Conservation (phyloP, 768 basidiomycete species). For the Boletus subparvulus region DNA sequence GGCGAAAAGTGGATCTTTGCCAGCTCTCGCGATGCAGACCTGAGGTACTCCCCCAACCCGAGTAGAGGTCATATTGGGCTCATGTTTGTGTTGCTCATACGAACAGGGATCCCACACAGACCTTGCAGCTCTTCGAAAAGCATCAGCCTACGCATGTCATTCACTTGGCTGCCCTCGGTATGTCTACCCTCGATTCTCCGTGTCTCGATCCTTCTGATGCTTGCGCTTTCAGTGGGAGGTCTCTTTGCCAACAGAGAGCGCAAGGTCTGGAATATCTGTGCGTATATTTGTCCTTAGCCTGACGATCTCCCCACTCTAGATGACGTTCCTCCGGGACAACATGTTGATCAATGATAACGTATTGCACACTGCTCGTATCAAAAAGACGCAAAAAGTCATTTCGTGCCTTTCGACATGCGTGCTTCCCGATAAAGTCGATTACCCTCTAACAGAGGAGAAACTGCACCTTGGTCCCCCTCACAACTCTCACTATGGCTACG, state of each 20-base stretch:
- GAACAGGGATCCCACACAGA: slow-evolving; percentile 65
- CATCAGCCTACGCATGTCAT: slow-evolving; percentile 96
- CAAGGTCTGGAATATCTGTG: slow-evolving; percentile 52
- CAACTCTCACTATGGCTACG: slow-evolving; percentile 94
- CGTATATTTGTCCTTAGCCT: neutral
- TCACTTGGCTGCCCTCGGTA: slow-evolving; percentile 91
- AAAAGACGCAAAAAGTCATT: slow-evolving; percentile 73
- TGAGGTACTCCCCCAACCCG: slow-evolving; percentile 52
- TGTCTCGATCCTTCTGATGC: slow-evolving; percentile 7
- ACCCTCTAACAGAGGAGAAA: slow-evolving; percentile 90
- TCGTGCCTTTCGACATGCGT: slow-evolving; percentile 97
- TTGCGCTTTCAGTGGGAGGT: slow-evolving; percentile 68
- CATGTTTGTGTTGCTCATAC: slow-evolving; percentile 1
- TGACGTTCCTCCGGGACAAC: slow-evolving; percentile 95
- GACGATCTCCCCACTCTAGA: slow-evolving; percentile 39
- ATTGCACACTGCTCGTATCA: slow-evolving; percentile 68
- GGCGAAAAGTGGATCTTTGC: slow-evolving; percentile 89
- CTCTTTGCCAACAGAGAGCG: slow-evolving; percentile 95
- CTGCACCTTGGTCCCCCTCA: slow-evolving; percentile 93
- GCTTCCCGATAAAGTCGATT: slow-evolving; percentile 92
- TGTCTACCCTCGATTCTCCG: slow-evolving; percentile 20
- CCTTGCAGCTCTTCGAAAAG: slow-evolving; percentile 77
- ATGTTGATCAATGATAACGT: slow-evolving; percentile 95
- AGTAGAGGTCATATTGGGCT: neutral
- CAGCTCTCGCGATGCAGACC: slow-evolving; percentile 76